Base-by-base conservation (phyloP, 306 rosid species). In the Carpinus viminea region DNA sequence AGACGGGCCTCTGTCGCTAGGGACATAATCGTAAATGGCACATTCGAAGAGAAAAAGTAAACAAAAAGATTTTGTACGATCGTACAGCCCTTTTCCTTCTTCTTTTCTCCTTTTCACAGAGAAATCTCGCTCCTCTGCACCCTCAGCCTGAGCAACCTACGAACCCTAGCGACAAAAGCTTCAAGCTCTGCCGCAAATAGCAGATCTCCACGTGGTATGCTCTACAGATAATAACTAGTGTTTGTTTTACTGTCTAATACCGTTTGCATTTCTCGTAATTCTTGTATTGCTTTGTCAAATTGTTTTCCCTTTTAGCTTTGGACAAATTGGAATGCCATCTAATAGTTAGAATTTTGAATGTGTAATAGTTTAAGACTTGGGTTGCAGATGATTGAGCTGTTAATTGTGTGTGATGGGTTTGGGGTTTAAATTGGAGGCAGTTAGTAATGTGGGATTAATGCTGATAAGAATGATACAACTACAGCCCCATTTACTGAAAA, bases 121-220 rank as follows among this genome's bases (percentile, higher is more conserved):
- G 13, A 61, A 41, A 41, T 41, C 6, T 61, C 11, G 9, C 51
- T 47, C 43, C 59, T 71, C 41, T 70, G 17, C 74, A 47, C 8
- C 4, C 5, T 12, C 24, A 55, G 26, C 72, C 72, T 15, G 21
- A 71, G 52, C 72, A 18, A 71, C 57, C 59, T 24, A 12, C 45
- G 43, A 71, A 71, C 74, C 74, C 57, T 71, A 71, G 59, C 56
- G n/a, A 16, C 20, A 70, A 47, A 24, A 13, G 74, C 59, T 47
- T 26, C 18, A 7, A 71, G 8, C 57, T 51, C 59, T 47, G 28
- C 57, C 24, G 8, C 20, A 18, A 43, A 51, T 70, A 47, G 38
- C 74, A 70, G 74, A 70, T 70, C 74, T 48, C 74, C 59, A 48
- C n/a, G 43, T 7, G 74, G 74, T 70, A 24, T 28, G 57, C 12